These are phyloP conservation scores for Microbotryomycetes sp. DNA, from an alignment of 1,284 basidiomycete genomes.

Conservation along the genomic window DNA sequence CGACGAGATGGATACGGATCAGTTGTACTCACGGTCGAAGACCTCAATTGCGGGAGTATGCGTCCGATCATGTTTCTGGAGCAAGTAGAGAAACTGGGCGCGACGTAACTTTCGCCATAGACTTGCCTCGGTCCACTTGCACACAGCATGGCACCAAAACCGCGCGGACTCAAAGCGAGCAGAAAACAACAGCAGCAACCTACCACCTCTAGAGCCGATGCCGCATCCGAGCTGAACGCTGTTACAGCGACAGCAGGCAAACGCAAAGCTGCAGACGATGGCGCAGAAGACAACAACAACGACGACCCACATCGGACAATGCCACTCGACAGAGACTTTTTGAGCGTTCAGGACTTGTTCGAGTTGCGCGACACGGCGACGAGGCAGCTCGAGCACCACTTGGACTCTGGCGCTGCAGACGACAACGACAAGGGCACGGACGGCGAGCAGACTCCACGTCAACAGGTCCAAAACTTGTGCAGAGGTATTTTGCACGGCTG, in stretches of 20 bases:
- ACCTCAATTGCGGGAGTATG: not conserved
- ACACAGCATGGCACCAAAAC: not conserved
- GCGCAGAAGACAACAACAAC: not conserved
- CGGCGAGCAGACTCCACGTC: slow-evolving; percentile 8
- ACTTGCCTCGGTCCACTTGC: not conserved
- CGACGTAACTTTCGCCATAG: not conserved
- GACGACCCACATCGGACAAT: slow-evolving; percentile 6
- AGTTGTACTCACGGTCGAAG: not conserved
- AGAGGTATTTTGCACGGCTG: slow-evolving; percentile 29
- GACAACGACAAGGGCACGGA: not conserved
- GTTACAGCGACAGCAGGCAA: not conserved
- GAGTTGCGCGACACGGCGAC: slow-evolving; percentile 16
- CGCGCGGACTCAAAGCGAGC: not conserved
- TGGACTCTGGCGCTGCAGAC: not conserved
- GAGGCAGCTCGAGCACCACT: slow-evolving; percentile 3
- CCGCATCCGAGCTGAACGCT: not conserved
- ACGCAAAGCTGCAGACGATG: not conserved
- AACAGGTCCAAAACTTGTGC: slow-evolving; percentile 12
- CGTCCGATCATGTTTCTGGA: not conserved
- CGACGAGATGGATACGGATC: not conserved
- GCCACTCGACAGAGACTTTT: slow-evolving; percentile 26
- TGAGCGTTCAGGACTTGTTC: slow-evolving; percentile 27
- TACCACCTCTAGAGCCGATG: too few species aligned
- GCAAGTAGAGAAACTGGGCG: not conserved
- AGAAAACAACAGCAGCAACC: not conserved